Conservation (phyloP, 1,284 basidiomycete species). For the Schizophyllum commune region DNA sequence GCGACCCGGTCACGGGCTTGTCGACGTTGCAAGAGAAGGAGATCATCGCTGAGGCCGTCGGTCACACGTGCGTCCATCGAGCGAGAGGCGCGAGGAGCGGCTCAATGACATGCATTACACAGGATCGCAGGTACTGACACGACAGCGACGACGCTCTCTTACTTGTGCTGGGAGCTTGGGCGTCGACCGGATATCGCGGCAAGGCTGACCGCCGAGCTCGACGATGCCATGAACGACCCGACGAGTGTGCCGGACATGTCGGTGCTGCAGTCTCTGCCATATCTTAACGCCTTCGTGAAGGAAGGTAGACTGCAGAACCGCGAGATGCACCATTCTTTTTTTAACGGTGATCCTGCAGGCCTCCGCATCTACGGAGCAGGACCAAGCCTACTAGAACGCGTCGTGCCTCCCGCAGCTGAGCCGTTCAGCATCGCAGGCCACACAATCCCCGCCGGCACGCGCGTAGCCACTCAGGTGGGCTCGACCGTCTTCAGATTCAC, state of each 20-base stretch:
- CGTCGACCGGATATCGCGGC: background rate
- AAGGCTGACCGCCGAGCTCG: slow-evolving; percentile 6
- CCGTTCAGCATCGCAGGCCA: slow-evolving; percentile 3
- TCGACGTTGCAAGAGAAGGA: background rate
- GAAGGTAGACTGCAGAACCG: background rate
- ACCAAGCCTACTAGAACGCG: slow-evolving; percentile 7
- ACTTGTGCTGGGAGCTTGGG: slow-evolving; percentile 8
- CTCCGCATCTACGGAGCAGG: slow-evolving; percentile 5
- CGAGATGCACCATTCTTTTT: background rate
- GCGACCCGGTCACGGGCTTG: background rate
- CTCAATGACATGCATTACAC: background rate
- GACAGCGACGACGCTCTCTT: background rate
- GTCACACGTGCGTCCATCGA: background rate
- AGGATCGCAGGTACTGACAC: slow-evolving; percentile 8
- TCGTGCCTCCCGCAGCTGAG: background rate
- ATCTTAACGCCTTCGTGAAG: slow-evolving; percentile 8
- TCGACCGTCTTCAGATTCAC: background rate
- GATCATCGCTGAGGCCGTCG: background rate
- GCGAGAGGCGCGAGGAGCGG: too few species aligned
- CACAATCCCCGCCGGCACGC: slow-evolving; percentile 3
- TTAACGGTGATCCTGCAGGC: background rate
- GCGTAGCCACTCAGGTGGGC: slow-evolving; percentile 1
- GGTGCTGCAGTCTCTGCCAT: slow-evolving; percentile 1
- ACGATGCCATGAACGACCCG: slow-evolving; percentile 6
- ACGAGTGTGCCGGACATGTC: slow-evolving; percentile 1